Evolutionary conservation across 768 basidiomycete species (phyloP), one percentile per base, ranked within the genome.

Genomic region (Lentinula lateritia): DNA sequence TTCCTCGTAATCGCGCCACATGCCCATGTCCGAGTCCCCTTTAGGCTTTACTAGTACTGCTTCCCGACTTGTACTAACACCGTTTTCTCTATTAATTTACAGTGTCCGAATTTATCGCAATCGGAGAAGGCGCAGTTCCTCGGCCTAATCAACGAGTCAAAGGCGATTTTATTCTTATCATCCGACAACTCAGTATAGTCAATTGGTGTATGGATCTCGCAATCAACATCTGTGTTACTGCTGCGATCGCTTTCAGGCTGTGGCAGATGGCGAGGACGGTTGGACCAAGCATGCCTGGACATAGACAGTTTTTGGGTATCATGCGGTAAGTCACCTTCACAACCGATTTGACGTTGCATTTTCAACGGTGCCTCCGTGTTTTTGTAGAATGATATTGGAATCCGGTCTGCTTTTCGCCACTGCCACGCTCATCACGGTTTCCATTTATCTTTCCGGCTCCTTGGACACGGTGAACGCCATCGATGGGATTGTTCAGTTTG

Each of bases 161-260:
- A 48, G 50, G 52, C 12, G 32, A 34, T 52, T 52, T 52, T 8
- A 52, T 52, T 9, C 52, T 52, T 13, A 52, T 60, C 15, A 39
- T 60, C 20, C 45, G 50, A 35, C 48, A 52, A 15, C 48, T 43
- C 35, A 52, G 48, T 18, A 48, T 60, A 8, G 50, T 60, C 0
- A 52, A 60, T 32, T 60, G 59, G 59, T 50, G 32, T 15, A 50
- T 60, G 48, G 59, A 60, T 50, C 59, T 60, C 38, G 48, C 50
- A 10, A 52, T 60, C 20, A 60, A 60, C 50, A 60, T 60, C 39
- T 43, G 59, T 36, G 48, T 48, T 28, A 60, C 59, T n/a, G 59
- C 59, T 32, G 48, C 52, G 36, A 60, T 60, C 12, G 32, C 59
- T 4, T 18, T 60, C n/a, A 32, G 59, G 38, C 36, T 60, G 45